Percentiles rank a stretch among this genome's conserved stretches.
These are phyloP conservation scores for Hordeum pubiflorum DNA, from an alignment of 202 grass and related monocot genomes.

Conservation along the genomic window DNA sequence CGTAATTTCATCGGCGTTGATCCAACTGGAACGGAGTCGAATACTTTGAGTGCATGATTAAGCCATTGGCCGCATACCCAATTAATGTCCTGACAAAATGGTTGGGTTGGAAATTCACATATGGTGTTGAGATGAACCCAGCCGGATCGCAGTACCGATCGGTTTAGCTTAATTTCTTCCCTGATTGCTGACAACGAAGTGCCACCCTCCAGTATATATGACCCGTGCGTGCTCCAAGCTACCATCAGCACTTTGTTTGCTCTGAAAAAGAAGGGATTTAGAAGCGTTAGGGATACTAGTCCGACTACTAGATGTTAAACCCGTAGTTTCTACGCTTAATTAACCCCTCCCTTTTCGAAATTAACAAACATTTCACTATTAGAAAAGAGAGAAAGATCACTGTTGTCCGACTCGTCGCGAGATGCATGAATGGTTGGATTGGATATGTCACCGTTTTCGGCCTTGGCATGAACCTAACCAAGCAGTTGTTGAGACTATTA, in stretches of 20 bases:
- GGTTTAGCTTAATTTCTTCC: background rate
- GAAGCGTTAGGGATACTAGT: background rate
- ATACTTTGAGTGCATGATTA: background rate
- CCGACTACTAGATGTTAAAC: constrained; percentile 19
- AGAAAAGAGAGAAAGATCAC: background rate
- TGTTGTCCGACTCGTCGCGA: background rate
- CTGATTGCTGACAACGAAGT: constrained; percentile 4
- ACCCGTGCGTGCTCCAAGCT: background rate
- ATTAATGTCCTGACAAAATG: background rate
- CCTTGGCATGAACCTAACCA: background rate
- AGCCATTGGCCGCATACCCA: background rate
- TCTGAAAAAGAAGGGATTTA: background rate
- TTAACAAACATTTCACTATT: background rate
- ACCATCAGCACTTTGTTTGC: background rate
- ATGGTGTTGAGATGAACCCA: background rate
- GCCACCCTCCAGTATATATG: background rate
- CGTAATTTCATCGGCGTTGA: background rate
- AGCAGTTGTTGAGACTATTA: constrained; percentile 10
- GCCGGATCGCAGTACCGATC: background rate
- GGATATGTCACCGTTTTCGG: background rate
- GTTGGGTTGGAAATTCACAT: background rate
- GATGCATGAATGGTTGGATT: background rate
- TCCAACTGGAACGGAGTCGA: background rate
- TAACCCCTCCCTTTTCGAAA: background rate
- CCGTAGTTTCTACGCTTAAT: background rate